A percentile compares a stretch with the other conserved stretches of the same genome.
phyloP scores from a whole-genome alignment of 352 stramenopile species.

The Pythium myriotylum region DNA sequence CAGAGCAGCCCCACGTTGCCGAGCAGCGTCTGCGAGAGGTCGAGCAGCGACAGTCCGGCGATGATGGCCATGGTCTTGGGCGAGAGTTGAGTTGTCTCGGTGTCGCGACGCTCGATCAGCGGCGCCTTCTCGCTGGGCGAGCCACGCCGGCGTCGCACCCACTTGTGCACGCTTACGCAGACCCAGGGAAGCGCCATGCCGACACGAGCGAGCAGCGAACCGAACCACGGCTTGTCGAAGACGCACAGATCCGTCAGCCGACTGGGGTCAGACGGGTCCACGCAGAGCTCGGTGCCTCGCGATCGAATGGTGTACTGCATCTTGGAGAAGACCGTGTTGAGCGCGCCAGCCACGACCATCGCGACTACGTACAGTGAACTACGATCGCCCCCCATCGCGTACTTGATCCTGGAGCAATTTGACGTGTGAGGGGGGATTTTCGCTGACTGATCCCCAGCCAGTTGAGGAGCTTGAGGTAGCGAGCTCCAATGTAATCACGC shows the following conservation, averaged over 20 bases:
- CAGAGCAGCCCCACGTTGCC: constrained; percentile 87
- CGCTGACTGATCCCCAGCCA: too few species aligned
- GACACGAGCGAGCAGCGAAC: constrained; percentile 76
- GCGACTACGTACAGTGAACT: constrained; percentile 37
- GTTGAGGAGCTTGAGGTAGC: too few species aligned
- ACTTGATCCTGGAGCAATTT: too few species aligned
- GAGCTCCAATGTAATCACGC: not conserved
- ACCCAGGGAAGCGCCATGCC: constrained; percentile 73
- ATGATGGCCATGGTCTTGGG: constrained; percentile 52
- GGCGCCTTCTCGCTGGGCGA: constrained; percentile 25
- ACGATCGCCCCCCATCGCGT: not conserved
- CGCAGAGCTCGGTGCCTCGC: constrained; percentile 49
- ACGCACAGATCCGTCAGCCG: constrained; percentile 48
- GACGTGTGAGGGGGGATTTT: too few species aligned
- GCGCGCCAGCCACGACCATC: constrained; percentile 77
- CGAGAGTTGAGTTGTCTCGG: constrained; percentile 28
- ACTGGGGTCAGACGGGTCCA: constrained; percentile 33
- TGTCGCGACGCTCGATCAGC: constrained; percentile 7
- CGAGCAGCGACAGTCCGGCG: constrained; percentile 69
- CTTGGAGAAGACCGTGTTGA: constrained; percentile 84
- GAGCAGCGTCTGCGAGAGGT: constrained; percentile 84
- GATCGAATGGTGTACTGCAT: constrained; percentile 66
- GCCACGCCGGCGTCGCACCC: not conserved
- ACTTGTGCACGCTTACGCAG: constrained; percentile 52
- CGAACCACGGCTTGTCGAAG: constrained; percentile 85